These are phyloP conservation scores for Purshia tridentata DNA, from an alignment of 306 rosid species.

Conservation along the genomic window DNA sequence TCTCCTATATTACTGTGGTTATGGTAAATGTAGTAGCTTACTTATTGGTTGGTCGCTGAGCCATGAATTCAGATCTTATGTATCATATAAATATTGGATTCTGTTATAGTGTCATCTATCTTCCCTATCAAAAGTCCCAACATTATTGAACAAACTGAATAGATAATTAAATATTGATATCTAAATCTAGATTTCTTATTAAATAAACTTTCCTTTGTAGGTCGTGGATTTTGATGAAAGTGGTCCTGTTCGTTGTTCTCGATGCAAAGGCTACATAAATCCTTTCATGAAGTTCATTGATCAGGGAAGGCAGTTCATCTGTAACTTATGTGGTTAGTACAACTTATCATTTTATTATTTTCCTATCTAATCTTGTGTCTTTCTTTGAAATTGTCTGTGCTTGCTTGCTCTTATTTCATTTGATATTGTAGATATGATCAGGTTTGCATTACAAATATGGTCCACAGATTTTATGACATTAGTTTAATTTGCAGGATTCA, in stretches of 20 bases:
- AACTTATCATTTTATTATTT: neutral
- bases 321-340: conserved; percentile 82
- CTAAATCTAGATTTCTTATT: neutral
- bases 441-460: conserved; percentile 9
- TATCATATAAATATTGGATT: neutral
- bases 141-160: neutral
- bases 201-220: conserved; percentile 34
- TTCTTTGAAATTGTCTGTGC: neutral
- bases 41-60: neutral
- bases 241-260: conserved; percentile 97
- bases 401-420: neutral
- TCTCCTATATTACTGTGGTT: conserved; percentile 11
- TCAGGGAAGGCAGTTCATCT: conserved; percentile 91
- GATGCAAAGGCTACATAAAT: conserved; percentile 94
- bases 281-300: conserved; percentile 96
- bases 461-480: neutral
- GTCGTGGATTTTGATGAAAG: conserved; percentile 96
- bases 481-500: conserved; percentile 61
- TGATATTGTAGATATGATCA: neutral
- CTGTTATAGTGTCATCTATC: neutral
- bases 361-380: conserved; percentile 3
- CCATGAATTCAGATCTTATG: conserved; percentile 6
- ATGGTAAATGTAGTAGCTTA: conserved; percentile 14
- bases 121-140: neutral
- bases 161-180: neutral